Base-by-base conservation (phyloP, 441 rosid species). In the Geranium incanum region DNA sequence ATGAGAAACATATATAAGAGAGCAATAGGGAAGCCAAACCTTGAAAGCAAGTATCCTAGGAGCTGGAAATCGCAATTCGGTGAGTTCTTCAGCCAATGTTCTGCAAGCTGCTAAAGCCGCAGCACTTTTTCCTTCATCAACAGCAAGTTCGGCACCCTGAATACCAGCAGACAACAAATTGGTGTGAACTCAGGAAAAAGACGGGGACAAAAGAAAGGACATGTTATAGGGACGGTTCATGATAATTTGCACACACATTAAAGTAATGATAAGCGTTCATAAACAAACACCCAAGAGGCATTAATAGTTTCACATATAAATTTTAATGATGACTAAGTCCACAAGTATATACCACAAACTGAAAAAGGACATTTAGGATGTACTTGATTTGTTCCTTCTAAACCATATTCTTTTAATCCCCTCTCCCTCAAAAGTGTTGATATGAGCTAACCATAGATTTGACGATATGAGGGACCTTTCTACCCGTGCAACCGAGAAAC, bases 41-140 rank as follows among this genome's bases (percentile, higher is more conserved):
- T 95, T 95, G 82, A 92, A 95, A 1, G 96, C 86, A 66, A 92
- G 98, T 77, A 92, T 95, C 66, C 92, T 86, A 9, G 99, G 97
- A 36, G 93, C 99, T 70, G 97, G 98, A 82, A 95, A 95, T 79
- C 98, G 90, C 55, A 79, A 84, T 77, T 95, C 97, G 3, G 97
- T 86, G 36, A 95, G 85, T 79, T 95, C 99, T 84, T 95, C 98
- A 43, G 96, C 98, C 77, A 95, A 81, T 64, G 97, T 92, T 89
- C 89, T 81, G 81, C 98, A 95, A 68, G 99, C 93, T 21, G 97
- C 98, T 83, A 92, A 78, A 70, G 92, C 90, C 9, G 98, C 89
- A 64, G 96, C 98, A 73, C 85, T 83, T 82, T 86, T 89, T 78
- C 91, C 97, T 72, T 87, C 95, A 12, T 95, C 90, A 68, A 86